phyloP scores from a whole-genome alignment of 2,329 filamentous ascomycete species.

The Fusarium oxysporum region DNA sequence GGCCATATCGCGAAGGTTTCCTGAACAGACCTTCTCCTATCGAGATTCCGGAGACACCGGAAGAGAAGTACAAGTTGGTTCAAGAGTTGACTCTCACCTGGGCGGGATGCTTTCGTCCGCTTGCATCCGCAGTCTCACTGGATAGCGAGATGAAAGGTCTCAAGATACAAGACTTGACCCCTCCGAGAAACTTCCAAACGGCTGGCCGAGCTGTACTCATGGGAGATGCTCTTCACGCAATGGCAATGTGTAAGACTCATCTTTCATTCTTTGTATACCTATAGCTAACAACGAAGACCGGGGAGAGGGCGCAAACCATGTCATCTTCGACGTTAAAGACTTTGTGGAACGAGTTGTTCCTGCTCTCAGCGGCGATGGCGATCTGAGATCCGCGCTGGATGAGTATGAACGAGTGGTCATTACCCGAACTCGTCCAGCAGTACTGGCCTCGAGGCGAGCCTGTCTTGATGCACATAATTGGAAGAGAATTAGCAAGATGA shows the following conservation, averaged over 20 bases:
- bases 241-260: constrained; percentile 67
- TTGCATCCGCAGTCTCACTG: constrained; percentile 55
- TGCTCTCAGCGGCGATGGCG: not conserved
- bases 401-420: constrained; percentile 60
- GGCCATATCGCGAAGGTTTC: constrained; percentile 57
- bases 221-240: constrained; percentile 68
- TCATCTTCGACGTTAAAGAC: constrained; percentile 62
- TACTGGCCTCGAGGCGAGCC: constrained; percentile 63
- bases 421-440: constrained; percentile 56
- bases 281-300: constrained; percentile 54
- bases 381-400: constrained; percentile 48
- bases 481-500: constrained; percentile 51
- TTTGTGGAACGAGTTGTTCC: constrained; percentile 53
- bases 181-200: constrained; percentile 51
- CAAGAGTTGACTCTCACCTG: constrained; percentile 58
- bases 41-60: constrained; percentile 54
- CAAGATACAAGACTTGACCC: constrained; percentile 61
- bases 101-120: constrained; percentile 60
- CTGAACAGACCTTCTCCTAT: constrained; percentile 47
- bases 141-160: constrained; percentile 58
- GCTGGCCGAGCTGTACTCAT: constrained; percentile 59
- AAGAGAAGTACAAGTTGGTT: constrained; percentile 56
- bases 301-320: constrained; percentile 69
- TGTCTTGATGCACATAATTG: constrained; percentile 67
- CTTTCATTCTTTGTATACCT: rapidly evolving